Evolutionary conservation across 2,329 filamentous ascomycete species (phyloP).

Genomic region (Pseudocercospora eumusae): DNA sequence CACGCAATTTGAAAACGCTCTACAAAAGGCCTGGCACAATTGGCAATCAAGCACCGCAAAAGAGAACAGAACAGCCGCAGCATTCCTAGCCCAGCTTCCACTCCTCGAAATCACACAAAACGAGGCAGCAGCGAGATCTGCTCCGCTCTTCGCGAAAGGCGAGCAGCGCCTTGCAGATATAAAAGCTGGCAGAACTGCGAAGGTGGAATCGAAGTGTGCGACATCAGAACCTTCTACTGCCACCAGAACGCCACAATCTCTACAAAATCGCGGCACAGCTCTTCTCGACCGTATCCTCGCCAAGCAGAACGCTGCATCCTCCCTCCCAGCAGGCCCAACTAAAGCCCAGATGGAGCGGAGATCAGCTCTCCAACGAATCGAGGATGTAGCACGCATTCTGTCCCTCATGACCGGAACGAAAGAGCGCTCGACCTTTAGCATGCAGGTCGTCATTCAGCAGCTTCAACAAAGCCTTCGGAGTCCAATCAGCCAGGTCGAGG

Average conservation of each 20-base stretch:
- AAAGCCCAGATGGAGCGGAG: conserved; percentile 48
- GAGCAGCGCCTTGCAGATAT: conserved; percentile 69
- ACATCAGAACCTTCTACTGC: conserved; percentile 4
- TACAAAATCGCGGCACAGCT: conserved; percentile 45
- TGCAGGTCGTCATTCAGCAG: conserved; percentile 45
- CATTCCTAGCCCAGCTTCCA: conserved; percentile 61
- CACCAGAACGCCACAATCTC: conserved; percentile 42
- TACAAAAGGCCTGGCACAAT: conserved; percentile 50
- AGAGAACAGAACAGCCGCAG: conserved; percentile 43
- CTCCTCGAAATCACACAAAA: conserved; percentile 57
- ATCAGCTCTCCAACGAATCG: conserved; percentile 50
- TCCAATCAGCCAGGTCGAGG: conserved; percentile 50
- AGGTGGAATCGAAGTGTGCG: conserved; percentile 23
- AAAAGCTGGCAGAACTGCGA: conserved; percentile 54
- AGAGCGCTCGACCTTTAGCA: conserved; percentile 48
- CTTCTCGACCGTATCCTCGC: conserved; percentile 55
- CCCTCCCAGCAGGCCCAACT: conserved; percentile 39
- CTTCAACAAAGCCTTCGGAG: conserved; percentile 50
- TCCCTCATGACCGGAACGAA: conserved; percentile 44
- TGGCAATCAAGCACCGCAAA: conserved; percentile 41
- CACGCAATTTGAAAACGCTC: conserved; percentile 51
- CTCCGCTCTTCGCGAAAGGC: conserved; percentile 64
- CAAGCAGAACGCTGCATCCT: conserved; percentile 46
- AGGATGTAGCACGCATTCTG: conserved; percentile 49
- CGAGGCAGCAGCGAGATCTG: conserved; percentile 53